Evolutionary conservation across 805 yeast species (phyloP).

Genomic region (Nadsonia fulvescens): DNA sequence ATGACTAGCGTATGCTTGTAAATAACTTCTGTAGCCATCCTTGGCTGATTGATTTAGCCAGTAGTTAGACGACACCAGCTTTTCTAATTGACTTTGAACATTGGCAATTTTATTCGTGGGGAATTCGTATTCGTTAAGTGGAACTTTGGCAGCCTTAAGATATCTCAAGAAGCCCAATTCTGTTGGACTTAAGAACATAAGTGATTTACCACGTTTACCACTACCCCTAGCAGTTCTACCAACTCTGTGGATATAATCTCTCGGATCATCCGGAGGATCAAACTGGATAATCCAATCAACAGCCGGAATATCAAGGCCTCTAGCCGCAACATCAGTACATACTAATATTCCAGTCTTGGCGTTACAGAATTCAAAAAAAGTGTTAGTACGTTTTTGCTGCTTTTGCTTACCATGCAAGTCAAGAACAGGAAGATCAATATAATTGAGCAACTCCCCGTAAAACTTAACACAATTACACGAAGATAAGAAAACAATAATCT

Average conservation of each 20-base stretch:
- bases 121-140: conserved; percentile 92
- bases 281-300: conserved; percentile 99
- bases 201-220: conserved; percentile 75
- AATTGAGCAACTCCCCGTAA: conserved; percentile 85
- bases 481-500: conserved; percentile 85
- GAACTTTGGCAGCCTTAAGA: conserved; percentile 91
- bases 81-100: conserved; percentile 84
- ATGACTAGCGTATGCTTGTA: conserved; percentile 95
- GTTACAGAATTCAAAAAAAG: conserved; percentile 94
- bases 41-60: conserved; percentile 89
- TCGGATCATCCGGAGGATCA: conserved; percentile 99
- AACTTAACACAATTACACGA: conserved; percentile 96
- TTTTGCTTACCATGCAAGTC: conserved; percentile 97
- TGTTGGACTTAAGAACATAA: conserved; percentile 87
- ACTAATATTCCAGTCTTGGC: conserved; percentile 85
- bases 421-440: conserved; percentile 90
- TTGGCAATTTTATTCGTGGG: conserved; percentile 89
- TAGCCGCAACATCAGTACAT: conserved; percentile 97
- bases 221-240: conserved; percentile 94
- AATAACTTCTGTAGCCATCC: conserved; percentile 91
- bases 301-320: conserved; percentile 96
- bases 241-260: conserved; percentile 96
- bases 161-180: conserved; percentile 91
- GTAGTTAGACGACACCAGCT: conserved; percentile 77
- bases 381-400: conserved; percentile 95